Base-by-base conservation (phyloP, 2,329 filamentous ascomycete species). In the Didymella arachidicola region DNA sequence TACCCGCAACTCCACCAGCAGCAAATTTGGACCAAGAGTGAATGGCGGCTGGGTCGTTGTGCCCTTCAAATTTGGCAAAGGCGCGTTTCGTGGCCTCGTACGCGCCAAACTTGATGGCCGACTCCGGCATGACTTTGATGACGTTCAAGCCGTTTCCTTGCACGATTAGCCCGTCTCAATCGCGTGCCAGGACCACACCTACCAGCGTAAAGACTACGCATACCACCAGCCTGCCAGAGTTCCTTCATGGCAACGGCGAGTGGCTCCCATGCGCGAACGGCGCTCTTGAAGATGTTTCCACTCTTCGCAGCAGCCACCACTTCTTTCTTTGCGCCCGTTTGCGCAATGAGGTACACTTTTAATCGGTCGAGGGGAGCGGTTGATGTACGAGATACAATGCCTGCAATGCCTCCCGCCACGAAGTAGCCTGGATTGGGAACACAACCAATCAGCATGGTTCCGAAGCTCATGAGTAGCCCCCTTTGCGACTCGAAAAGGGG, bases 41-140 rank as follows among this genome's bases (percentile, higher is more conserved):
- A 66, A 98, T 94, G 53, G 86, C 83, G 62, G 87, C 88, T 0
- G 92, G 85, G 74, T 98, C 92, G 63, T 88, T 85, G 70, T 97
- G 93, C 7, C 95, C 95, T 82, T 98, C 95, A 49, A 97, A 79
- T 59, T 86, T 88, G 47, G 94, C 92, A 60, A 98, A 87, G 4
- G 89, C 87, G 62, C 92, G 88, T 82, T 98, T 99, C 8, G 93
- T 90, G 50, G 92, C 93, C 80, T 99, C 95, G 73, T 97, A 99
- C 19, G 93, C 94, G 60, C 95, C 95, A 76, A 99, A 99, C 78
- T 97, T 96, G 74, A 99, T 97, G 26, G 95, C 94, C 27, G 94
- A 97, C 80, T 99, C 95, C 0, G 95, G 95, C 92, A 98, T 97
- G 60, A 99, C 95, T 78, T 99, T 99, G 72, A 97, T 78, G 2